Percentiles rank a stretch among this genome's conserved stretches.
Evolutionary conservation across 2,329 filamentous ascomycete species (phyloP).

Genomic region (Allantophomopsis lycopodina): DNA sequence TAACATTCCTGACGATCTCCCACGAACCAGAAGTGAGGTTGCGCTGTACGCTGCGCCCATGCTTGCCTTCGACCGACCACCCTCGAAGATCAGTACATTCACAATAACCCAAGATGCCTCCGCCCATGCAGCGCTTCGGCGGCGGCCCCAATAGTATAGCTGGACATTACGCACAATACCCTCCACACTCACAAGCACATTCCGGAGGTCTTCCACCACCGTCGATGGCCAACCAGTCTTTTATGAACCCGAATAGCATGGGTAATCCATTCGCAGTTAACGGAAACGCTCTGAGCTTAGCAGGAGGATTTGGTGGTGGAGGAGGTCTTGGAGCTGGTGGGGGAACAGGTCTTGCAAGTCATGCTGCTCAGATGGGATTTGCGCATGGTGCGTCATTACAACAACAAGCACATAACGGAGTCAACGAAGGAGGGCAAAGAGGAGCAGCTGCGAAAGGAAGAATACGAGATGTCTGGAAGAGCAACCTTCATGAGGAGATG

Average conservation of each 20-base stretch:
- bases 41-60: slow-evolving; percentile 14
- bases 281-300: slow-evolving; percentile 37
- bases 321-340: slow-evolving; percentile 36
- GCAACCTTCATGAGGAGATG: slow-evolving; percentile 88
- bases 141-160: slow-evolving; percentile 17
- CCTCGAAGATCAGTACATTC: slow-evolving; percentile 16
- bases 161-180: slow-evolving; percentile 28
- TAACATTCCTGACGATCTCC: too few species aligned
- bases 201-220: slow-evolving; percentile 35
- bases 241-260: slow-evolving; percentile 54
- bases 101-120: slow-evolving; percentile 18
- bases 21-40: too few species aligned
- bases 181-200: slow-evolving; percentile 29
- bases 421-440: slow-evolving; percentile 38
- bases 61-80: slow-evolving; percentile 10
- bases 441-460: slow-evolving; percentile 51
- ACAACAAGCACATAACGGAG: slow-evolving; percentile 40
- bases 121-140: slow-evolving; percentile 19
- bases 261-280: slow-evolving; percentile 52
- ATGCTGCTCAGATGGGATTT: slow-evolving; percentile 81
- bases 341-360: slow-evolving; percentile 65
- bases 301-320: slow-evolving; percentile 41
- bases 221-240: slow-evolving; percentile 54
- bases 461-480: slow-evolving; percentile 93
- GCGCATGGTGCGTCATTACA: slow-evolving; percentile 58